Percentiles rank a stretch among this genome's conserved stretches.
Evolutionary conservation across 495 filamentous ascomycete genomes (phyloP).

Genomic region (Sporormia fimetaria): DNA sequence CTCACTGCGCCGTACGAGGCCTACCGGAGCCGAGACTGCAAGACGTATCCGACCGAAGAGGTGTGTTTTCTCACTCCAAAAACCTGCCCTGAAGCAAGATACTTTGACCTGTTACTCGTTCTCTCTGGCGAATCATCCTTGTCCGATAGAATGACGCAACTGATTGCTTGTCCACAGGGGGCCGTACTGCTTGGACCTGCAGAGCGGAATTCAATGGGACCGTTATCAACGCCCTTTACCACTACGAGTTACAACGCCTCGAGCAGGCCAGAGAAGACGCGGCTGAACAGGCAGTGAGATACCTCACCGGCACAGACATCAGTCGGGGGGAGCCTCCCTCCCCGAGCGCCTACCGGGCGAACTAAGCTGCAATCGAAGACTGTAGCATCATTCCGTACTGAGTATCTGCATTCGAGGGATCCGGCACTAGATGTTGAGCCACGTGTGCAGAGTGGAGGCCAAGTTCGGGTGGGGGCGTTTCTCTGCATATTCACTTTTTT

Average conservation of each 20-base stretch:
- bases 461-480: too few species aligned
- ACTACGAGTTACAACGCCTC: too few species aligned
- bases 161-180: constrained; percentile 11
- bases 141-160: neutral
- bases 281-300: constrained; percentile 13
- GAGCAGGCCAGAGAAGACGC: constrained; percentile 23
- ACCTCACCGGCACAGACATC: constrained; percentile 1
- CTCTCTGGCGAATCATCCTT: too few species aligned
- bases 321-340: constrained; percentile 2
- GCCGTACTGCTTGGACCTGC: constrained; percentile 26
- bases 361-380: too few species aligned
- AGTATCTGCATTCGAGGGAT: too few species aligned
- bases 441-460: too few species aligned
- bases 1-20: constrained; percentile 6
- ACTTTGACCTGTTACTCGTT: neutral
- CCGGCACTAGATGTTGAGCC: too few species aligned
- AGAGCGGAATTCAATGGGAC: constrained; percentile 10
- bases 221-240: too few species aligned
- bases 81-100: too few species aligned
- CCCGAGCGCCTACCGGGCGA: constrained; percentile 3
- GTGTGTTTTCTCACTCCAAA: constrained; percentile 7
- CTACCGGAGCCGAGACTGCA: constrained; percentile 13
- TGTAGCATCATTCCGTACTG: too few species aligned
- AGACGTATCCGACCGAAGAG: constrained; percentile 24
- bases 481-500: too few species aligned